Percentiles rank a stretch among this genome's conserved stretches.
These are phyloP conservation scores for Barnettozyma wickerhamii DNA, from an alignment of 805 yeast genomes.

Conservation along the genomic window DNA sequence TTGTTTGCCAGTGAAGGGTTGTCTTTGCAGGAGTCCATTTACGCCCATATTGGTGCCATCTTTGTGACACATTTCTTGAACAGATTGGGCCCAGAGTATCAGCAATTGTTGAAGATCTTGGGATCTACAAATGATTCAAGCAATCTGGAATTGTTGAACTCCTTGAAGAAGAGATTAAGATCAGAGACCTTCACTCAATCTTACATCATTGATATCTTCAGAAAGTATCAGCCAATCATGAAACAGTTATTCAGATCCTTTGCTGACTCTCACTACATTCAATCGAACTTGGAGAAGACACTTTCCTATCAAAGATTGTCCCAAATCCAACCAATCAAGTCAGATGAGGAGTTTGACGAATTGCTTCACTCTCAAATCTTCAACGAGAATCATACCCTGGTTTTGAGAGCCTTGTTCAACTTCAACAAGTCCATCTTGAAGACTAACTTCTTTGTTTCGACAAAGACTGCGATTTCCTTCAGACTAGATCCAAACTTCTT, in stretches of 20 bases:
- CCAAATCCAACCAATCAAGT: constrained; percentile 68
- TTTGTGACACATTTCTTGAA: constrained; percentile 94
- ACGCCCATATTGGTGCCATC: constrained; percentile 90
- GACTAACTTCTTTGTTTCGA: constrained; percentile 90
- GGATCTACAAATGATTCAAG: constrained; percentile 46
- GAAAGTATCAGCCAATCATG: constrained; percentile 63
- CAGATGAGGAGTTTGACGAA: constrained; percentile 69
- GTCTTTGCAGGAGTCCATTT: constrained; percentile 90
- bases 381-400: constrained; percentile 72
- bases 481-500: constrained; percentile 75
- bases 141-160: constrained; percentile 72
- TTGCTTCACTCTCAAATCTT: constrained; percentile 65
- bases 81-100: constrained; percentile 88
- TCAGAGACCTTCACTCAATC: constrained; percentile 90
- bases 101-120: constrained; percentile 58
- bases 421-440: constrained; percentile 87
- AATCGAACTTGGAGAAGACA: constrained; percentile 66
- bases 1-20: constrained; percentile 70
- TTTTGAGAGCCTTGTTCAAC: constrained; percentile 72
- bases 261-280: constrained; percentile 84
- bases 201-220: constrained; percentile 73
- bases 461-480: constrained; percentile 93
- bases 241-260: constrained; percentile 84
- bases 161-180: constrained; percentile 83
- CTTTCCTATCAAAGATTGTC: constrained; percentile 82